Evolutionary conservation across 306 rosid species (phyloP).

Genomic region (Argentina anserina): DNA sequence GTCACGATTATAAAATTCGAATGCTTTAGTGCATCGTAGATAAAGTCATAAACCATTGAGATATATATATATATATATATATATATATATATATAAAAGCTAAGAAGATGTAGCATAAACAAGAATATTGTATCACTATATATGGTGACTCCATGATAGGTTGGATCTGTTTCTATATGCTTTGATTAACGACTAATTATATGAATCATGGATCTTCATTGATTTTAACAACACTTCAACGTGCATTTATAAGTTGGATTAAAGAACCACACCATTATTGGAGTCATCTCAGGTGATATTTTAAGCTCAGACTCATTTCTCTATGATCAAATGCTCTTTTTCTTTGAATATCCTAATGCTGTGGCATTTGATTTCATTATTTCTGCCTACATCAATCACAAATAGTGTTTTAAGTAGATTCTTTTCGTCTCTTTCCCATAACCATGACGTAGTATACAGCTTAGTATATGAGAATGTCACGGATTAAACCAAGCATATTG

Average conservation of each 20-base stretch:
- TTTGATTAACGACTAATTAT: background rate
- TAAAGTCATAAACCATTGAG: background rate
- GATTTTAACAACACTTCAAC: background rate
- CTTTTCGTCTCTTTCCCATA: background rate
- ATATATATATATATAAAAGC: too few species aligned
- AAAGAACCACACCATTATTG: background rate
- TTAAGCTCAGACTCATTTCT: background rate
- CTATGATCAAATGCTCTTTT: slow-evolving; percentile 1
- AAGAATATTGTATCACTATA: background rate
- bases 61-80: too few species aligned
- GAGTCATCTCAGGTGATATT: background rate
- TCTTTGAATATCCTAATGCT: background rate
- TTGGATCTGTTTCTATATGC: background rate
- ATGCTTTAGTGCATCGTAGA: background rate
- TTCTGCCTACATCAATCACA: background rate
- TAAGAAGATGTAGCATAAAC: background rate
- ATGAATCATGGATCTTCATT: background rate
- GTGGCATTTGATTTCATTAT: background rate
- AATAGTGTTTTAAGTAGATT: background rate
- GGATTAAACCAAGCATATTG: background rate
- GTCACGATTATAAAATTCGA: background rate
- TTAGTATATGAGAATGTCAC: background rate
- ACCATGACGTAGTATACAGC: background rate
- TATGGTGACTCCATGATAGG: background rate
- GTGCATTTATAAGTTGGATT: background rate